Percentiles rank a stretch among this genome's conserved stretches.
Conservation (phyloP, 139 green algal genomes). For the Tetradesmus obliquus region DNA sequence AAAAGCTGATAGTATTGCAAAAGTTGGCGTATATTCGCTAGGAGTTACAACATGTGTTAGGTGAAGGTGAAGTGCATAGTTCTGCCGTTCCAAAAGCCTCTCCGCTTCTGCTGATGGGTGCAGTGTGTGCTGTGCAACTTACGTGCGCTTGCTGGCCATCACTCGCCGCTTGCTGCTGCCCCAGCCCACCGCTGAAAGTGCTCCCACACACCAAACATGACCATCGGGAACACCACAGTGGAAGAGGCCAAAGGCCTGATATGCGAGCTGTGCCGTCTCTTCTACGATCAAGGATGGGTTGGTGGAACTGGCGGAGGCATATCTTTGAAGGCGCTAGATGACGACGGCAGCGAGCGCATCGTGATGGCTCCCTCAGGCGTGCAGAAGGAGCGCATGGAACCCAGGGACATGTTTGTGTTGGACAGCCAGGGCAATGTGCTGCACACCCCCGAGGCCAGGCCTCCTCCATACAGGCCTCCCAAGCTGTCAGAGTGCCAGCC, state of each 20-base stretch:
- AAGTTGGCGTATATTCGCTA: not conserved
- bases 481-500: conserved; percentile 95
- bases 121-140: not conserved
- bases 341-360: conserved; percentile 64
- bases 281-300: conserved; percentile 89
- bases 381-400: conserved; percentile 96
- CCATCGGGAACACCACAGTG: conserved; percentile 22
- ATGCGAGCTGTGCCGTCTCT: conserved; percentile 82
- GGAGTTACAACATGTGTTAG: not conserved
- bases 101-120: not conserved
- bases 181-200: not conserved
- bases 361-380: conserved; percentile 92
- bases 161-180: not conserved
- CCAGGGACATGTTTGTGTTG: conserved; percentile 96
- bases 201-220: conserved; percentile 11
- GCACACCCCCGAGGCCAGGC: conserved; percentile 69
- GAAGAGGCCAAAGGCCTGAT: conserved; percentile 87
- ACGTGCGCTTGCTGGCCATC: not conserved
- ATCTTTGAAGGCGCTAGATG: conserved; percentile 71
- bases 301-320: conserved; percentile 92
- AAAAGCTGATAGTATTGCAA: not conserved
- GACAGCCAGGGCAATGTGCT: conserved; percentile 76
- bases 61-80: not conserved
- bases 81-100: not conserved
- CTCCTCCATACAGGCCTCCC: conserved; percentile 82